Percentiles rank a stretch among this genome's conserved stretches.
phyloP scores from a whole-genome alignment of 2,329 filamentous ascomycete species.

The Fusarium papillatum region DNA sequence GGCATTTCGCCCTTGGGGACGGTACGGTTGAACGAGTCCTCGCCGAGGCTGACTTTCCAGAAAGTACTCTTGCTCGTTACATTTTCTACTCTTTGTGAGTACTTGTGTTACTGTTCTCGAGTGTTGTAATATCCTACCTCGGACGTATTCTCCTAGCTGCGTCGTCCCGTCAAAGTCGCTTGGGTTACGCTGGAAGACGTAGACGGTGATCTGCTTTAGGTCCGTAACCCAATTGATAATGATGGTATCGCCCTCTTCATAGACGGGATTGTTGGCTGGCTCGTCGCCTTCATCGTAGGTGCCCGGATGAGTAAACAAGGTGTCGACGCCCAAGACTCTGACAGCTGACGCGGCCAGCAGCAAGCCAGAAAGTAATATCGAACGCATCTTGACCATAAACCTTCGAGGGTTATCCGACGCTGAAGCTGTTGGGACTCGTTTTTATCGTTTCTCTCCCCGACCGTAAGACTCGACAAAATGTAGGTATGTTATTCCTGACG shows the following conservation, averaged over 20 bases:
- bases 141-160: neutral
- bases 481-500: neutral
- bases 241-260: constrained; percentile 11
- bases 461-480: neutral
- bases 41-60: constrained; percentile 1
- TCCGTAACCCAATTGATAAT: constrained; percentile 20
- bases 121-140: neutral
- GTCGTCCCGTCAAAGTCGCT: neutral
- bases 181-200: neutral
- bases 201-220: neutral
- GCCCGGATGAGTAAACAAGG: constrained; percentile 5
- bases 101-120: neutral
- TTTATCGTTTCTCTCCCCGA: neutral
- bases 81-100: constrained; percentile 5
- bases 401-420: neutral
- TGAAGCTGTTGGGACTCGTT: no score
- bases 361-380: constrained; percentile 59
- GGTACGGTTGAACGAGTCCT: neutral
- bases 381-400: constrained; percentile 46
- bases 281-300: neutral
- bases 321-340: neutral
- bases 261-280: constrained; percentile 4
- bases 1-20: neutral
- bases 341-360: constrained; percentile 6
- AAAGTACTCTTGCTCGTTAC: constrained; percentile 9